Percentiles rank a stretch among this genome's conserved stretches.
Conservation (phyloP, 2,329 filamentous ascomycete genomes). For the Hypoxylon sp. region DNA sequence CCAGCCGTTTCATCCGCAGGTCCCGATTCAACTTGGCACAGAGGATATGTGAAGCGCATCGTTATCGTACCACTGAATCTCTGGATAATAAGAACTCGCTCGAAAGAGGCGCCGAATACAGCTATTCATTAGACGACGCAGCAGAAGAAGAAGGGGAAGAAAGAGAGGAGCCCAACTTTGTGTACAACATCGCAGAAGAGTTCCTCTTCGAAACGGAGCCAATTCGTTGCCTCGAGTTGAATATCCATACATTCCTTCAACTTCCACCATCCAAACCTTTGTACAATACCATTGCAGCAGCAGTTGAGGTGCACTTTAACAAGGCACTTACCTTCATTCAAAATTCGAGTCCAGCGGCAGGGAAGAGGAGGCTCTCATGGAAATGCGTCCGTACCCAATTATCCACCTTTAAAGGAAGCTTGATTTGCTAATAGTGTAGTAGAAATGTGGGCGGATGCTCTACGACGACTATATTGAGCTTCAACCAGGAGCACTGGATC, state of each 20-base stretch:
- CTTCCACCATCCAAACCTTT: not conserved
- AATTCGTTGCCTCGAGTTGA: not conserved
- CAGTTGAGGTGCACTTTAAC: not conserved
- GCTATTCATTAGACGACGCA: too few species aligned
- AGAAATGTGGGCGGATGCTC: constrained; percentile 4
- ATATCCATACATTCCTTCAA: constrained; percentile 3
- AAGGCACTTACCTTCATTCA: not conserved
- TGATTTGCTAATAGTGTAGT: not conserved
- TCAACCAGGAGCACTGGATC: not conserved
- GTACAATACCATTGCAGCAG: not conserved
- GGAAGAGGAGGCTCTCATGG: not conserved
- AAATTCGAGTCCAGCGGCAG: not conserved
- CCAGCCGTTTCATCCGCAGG: too few species aligned
- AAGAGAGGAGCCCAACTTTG: too few species aligned
- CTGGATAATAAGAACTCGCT: too few species aligned
- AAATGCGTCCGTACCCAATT: constrained; percentile 2
- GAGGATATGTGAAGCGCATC: too few species aligned
- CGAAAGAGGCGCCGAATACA: too few species aligned
- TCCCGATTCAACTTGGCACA: too few species aligned
- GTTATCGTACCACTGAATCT: too few species aligned
- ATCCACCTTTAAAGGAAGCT: too few species aligned
- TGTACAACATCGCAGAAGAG: not conserved
- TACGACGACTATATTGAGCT: constrained; percentile 4
- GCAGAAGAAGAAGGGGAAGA: too few species aligned
- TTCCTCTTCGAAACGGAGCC: constrained; percentile 9